Evolutionary conservation across 1,139 yeast species (phyloP).

Genomic region (Geotrichum australiense): DNA sequence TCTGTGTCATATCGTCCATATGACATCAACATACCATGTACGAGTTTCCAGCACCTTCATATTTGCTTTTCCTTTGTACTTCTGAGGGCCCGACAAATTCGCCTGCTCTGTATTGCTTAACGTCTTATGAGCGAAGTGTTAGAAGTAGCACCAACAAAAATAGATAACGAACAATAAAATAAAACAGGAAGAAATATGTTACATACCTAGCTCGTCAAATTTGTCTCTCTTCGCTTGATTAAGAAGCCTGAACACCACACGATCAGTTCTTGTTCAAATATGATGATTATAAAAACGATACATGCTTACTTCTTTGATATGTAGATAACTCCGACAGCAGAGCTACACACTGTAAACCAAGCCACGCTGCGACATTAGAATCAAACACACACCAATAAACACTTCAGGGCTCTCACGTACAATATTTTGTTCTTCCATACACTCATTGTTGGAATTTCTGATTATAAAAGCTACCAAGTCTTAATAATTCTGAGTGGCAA

Average conservation of each 20-base stretch:
- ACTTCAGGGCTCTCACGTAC: too few relatives aligned
- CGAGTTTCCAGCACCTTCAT: slow-evolving; percentile 36
- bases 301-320: too few relatives aligned
- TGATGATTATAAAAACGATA: too few relatives aligned
- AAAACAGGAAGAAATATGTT: neutral
- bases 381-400: too few relatives aligned
- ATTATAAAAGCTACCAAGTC: too few relatives aligned
- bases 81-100: slow-evolving; percentile 32
- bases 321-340: too few relatives aligned
- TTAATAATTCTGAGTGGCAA: too few relatives aligned
- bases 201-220: slow-evolving; percentile 15
- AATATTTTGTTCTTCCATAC: too few relatives aligned
- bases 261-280: neutral
- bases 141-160: neutral
- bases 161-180: neutral
- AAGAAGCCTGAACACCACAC: slow-evolving; percentile 12
- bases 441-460: too few relatives aligned
- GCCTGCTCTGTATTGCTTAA: slow-evolving; percentile 31
- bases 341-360: too few relatives aligned
- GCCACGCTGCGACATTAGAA: too few relatives aligned
- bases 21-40: slow-evolving; percentile 26
- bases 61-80: slow-evolving; percentile 32
- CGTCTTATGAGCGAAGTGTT: slow-evolving; percentile 18
- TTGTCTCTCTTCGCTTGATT: slow-evolving; percentile 13
- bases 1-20: neutral